Evolutionary conservation across 495 filamentous ascomycete species (phyloP).

Genomic region (Neurospora sp.): DNA sequence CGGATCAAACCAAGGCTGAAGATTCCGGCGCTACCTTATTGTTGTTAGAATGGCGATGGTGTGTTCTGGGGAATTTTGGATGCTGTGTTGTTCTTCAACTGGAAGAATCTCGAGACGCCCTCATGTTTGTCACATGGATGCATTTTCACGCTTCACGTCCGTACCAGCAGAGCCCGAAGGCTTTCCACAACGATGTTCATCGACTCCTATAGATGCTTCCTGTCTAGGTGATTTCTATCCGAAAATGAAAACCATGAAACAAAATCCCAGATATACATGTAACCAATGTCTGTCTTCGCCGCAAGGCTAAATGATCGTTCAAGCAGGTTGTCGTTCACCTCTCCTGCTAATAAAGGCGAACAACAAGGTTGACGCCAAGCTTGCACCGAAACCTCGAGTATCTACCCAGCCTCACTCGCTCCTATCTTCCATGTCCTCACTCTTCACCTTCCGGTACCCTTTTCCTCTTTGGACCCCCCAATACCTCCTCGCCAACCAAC

Average conservation of each 20-base stretch:
- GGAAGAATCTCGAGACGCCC: background rate
- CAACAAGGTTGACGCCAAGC: background rate
- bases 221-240: background rate
- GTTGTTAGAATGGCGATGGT: background rate
- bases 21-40: background rate
- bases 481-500: constrained; percentile 6
- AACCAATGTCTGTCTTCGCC: background rate
- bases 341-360: background rate
- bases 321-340: background rate
- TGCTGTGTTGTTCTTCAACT: background rate
- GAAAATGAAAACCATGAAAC: background rate
- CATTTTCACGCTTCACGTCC: background rate
- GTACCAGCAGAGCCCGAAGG: background rate
- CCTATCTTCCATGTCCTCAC: background rate
- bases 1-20: background rate
- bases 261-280: background rate
- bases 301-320: background rate
- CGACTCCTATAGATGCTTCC: background rate
- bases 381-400: background rate
- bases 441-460: constrained; percentile 1
- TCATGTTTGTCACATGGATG: background rate
- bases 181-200: background rate
- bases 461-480: background rate
- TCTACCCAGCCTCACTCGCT: background rate
- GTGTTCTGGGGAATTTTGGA: background rate